Percentiles rank a stretch among this genome's conserved stretches.
phyloP scores from a whole-genome alignment of 192 early-diverging fungal genomes.

The Coemansia sp. region DNA sequence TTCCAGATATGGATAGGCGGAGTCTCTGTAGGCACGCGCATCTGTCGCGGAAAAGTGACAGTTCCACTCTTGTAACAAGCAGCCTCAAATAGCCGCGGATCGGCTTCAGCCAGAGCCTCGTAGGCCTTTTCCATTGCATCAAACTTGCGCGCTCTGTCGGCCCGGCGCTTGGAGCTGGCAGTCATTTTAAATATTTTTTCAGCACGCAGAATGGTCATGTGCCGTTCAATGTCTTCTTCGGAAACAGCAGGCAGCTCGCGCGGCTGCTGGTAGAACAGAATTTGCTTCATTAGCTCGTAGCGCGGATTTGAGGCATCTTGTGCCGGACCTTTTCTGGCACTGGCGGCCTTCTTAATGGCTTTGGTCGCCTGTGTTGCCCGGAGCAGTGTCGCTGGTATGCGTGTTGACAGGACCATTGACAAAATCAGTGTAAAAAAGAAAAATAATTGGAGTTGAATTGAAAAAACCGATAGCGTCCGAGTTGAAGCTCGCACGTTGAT shows the following conservation, averaged over 20 bases:
- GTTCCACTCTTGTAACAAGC: slow-evolving; percentile 59
- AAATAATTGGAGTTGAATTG: background rate
- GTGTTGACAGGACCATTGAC: background rate
- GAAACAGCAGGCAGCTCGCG: slow-evolving; percentile 44
- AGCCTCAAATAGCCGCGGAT: slow-evolving; percentile 61
- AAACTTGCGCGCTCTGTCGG: slow-evolving; percentile 59
- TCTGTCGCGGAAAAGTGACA: slow-evolving; percentile 66
- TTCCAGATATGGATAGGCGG: slow-evolving; percentile 71
- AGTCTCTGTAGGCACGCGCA: slow-evolving; percentile 75
- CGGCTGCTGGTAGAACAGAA: slow-evolving; percentile 64
- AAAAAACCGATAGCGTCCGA: background rate
- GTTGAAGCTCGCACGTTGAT: background rate
- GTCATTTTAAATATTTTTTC: slow-evolving; percentile 61
- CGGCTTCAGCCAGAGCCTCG: slow-evolving; percentile 63
- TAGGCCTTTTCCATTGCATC: slow-evolving; percentile 65
- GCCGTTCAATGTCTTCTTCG: slow-evolving; percentile 61
- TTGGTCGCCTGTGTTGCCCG: slow-evolving; percentile 20
- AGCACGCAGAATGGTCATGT: slow-evolving; percentile 73
- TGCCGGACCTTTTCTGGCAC: slow-evolving; percentile 8
- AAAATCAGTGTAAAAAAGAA: background rate
- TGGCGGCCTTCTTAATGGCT: slow-evolving; percentile 9
- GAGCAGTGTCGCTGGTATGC: slow-evolving; percentile 2
- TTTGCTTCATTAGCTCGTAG: slow-evolving; percentile 70
- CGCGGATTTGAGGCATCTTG: slow-evolving; percentile 56
- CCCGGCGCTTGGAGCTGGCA: slow-evolving; percentile 50